These are phyloP conservation scores for Immersiporthe knoxdaviesiana DNA, from an alignment of 2,329 filamentous ascomycete species.

Conservation along the genomic window DNA sequence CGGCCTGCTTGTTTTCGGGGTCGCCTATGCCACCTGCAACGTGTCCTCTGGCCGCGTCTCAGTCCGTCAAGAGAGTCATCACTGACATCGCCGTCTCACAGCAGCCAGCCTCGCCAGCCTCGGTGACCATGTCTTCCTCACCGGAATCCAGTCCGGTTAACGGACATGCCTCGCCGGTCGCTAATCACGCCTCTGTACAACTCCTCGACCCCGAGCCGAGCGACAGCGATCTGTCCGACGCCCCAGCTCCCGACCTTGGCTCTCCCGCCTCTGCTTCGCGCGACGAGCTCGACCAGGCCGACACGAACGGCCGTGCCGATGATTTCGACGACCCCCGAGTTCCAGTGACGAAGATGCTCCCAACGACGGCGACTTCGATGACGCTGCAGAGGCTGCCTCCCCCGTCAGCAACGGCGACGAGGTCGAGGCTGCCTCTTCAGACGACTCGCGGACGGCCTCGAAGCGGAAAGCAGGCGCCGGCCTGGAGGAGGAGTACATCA, in stretches of 20 bases:
- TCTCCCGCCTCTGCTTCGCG: conserved; percentile 31
- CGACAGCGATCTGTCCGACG: conserved; percentile 79
- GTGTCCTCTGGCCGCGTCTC: conserved; percentile 33
- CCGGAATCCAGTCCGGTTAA: conserved; percentile 66
- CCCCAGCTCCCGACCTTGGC: conserved; percentile 53
- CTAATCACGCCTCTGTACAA: conserved; percentile 48
- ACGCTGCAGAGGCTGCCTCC: conserved; percentile 64
- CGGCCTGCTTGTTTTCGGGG: conserved; percentile 36
- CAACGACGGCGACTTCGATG: conserved; percentile 72
- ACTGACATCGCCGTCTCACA: conserved; percentile 55
- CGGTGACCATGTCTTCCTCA: conserved; percentile 66
- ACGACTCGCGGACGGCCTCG: conserved; percentile 66
- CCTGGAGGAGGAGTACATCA: conserved; percentile 81
- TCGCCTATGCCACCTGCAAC: conserved; percentile 41
- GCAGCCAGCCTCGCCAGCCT: conserved; percentile 65
- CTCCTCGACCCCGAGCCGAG: conserved; percentile 54
- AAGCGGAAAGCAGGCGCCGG: conserved; percentile 71
- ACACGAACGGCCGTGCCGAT: conserved; percentile 40
- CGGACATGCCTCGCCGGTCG: conserved; percentile 63
- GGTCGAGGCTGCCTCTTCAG: conserved; percentile 61
- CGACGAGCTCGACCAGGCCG: conserved; percentile 42
- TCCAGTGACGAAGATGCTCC: conserved; percentile 60
- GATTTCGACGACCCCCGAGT: conserved; percentile 51
- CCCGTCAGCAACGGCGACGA: conserved; percentile 50
- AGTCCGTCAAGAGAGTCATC: conserved; percentile 42